Evolutionary conservation across 73 alveolate genomes (phyloP).

Genomic region (Paramecium sexaurelia): DNA sequence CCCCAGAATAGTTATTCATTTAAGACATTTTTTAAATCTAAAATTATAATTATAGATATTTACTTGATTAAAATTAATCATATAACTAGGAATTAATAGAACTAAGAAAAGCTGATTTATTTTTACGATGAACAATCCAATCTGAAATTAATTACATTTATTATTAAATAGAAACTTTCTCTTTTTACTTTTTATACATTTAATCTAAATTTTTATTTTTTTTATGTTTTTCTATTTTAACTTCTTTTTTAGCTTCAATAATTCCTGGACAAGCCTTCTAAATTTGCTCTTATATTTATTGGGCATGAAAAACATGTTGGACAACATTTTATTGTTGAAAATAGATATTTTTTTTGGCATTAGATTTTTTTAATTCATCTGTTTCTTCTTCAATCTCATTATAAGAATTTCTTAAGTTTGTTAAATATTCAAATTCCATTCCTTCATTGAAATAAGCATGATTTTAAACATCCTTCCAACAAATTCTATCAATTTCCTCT

Average conservation of each 20-base stretch:
- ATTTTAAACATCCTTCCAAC: background rate
- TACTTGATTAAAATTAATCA: constrained; percentile 29
- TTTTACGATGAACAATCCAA: constrained; percentile 43
- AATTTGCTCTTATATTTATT: background rate
- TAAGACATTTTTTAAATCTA: background rate
- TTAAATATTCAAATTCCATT: background rate
- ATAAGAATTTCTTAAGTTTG: background rate
- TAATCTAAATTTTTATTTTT: background rate
- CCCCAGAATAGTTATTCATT: background rate
- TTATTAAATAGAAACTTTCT: background rate
- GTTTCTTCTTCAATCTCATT: background rate
- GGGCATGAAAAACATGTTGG: background rate
- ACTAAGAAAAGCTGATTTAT: constrained; percentile 24
- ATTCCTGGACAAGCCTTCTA: background rate
- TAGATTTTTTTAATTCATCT: background rate
- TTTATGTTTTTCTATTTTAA: background rate
- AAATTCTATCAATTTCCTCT: constrained; percentile 45
- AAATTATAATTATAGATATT: background rate
- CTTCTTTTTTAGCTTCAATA: background rate
- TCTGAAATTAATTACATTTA: background rate
- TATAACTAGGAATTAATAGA: background rate
- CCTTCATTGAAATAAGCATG: background rate
- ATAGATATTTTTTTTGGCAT: background rate
- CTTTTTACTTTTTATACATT: background rate
- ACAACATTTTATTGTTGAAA: constrained; percentile 15